These are phyloP conservation scores for Samsoniella hepiali DNA, from an alignment of 2,329 filamentous ascomycete genomes.

Conservation along the genomic window DNA sequence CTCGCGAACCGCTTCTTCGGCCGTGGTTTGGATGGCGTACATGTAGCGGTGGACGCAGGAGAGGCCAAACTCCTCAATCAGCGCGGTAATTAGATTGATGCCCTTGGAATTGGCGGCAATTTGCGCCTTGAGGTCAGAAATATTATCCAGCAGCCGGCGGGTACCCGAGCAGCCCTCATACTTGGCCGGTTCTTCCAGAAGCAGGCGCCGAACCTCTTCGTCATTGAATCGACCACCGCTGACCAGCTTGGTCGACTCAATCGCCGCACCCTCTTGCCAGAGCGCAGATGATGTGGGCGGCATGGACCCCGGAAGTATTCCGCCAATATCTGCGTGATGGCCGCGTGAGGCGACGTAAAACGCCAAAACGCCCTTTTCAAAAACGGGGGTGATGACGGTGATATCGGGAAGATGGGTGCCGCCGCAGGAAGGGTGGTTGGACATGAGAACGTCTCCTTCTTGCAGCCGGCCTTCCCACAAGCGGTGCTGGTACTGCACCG, in stretches of 20 bases:
- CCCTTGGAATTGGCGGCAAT: constrained; percentile 85
- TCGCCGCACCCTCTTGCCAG: constrained; percentile 62
- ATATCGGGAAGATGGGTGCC: constrained; percentile 40
- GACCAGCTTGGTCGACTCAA: constrained; percentile 68
- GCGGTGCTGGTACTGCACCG: constrained; percentile 64
- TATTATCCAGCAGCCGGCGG: constrained; percentile 74
- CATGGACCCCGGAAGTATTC: constrained; percentile 80
- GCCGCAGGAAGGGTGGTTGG: constrained; percentile 35
- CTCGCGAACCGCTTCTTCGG: constrained; percentile 35
- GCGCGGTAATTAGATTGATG: constrained; percentile 66
- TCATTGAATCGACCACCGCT: constrained; percentile 77
- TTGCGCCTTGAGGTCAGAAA: constrained; percentile 84
- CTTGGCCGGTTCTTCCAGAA: constrained; percentile 70
- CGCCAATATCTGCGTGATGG: constrained; percentile 69
- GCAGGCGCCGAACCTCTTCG: constrained; percentile 65
- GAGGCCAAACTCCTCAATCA: constrained; percentile 72
- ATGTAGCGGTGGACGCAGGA: constrained; percentile 64
- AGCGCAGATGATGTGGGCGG: constrained; percentile 68
- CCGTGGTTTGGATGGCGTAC: constrained; percentile 41
- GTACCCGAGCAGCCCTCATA: constrained; percentile 76
- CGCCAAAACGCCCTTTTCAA: constrained; percentile 40
- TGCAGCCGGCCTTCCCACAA: constrained; percentile 56
- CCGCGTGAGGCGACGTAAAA: constrained; percentile 63
- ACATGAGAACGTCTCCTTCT: constrained; percentile 36
- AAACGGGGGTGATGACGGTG: constrained; percentile 36